Percentiles rank a stretch among this genome's conserved stretches.
phyloP scores from a whole-genome alignment of 768 basidiomycete species.

The Myochromella boudieri region DNA sequence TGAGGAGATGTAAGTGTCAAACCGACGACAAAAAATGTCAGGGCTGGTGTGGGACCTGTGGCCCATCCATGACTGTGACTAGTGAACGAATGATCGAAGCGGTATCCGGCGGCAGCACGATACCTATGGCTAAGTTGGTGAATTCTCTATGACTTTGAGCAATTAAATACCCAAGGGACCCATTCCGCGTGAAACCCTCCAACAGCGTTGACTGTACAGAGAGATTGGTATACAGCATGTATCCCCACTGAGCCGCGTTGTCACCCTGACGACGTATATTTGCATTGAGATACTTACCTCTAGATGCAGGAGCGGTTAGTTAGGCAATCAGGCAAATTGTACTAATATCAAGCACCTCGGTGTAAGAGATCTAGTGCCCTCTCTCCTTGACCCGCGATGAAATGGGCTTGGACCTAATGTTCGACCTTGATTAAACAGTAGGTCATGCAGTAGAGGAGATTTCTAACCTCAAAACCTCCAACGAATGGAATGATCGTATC shows the following conservation, averaged over 20 bases:
- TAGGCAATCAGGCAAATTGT: neutral
- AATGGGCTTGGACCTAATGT: slow-evolving; percentile 47
- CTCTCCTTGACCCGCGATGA: slow-evolving; percentile 44
- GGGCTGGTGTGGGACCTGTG: slow-evolving; percentile 47
- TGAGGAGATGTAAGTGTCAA: slow-evolving; percentile 39
- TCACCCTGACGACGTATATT: neutral
- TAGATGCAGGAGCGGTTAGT: neutral
- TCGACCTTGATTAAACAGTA: neutral
- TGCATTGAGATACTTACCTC: slow-evolving; percentile 10
- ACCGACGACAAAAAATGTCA: slow-evolving; percentile 48
- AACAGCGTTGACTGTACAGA: slow-evolving; percentile 39
- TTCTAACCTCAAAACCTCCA: slow-evolving; percentile 44
- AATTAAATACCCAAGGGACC: slow-evolving; percentile 38
- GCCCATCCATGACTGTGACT: slow-evolving; percentile 51
- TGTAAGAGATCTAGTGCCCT: slow-evolving; percentile 45
- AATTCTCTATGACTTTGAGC: neutral
- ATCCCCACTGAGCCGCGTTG: slow-evolving; percentile 40
- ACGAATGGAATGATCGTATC: slow-evolving; percentile 54
- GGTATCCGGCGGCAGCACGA: slow-evolving; percentile 43
- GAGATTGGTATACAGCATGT: slow-evolving; percentile 48
- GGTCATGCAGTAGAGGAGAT: neutral
- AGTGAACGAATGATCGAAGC: slow-evolving; percentile 45
- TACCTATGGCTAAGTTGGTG: slow-evolving; percentile 27
- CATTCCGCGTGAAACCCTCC: slow-evolving; percentile 48
- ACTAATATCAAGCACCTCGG: slow-evolving; percentile 21